Base-by-base conservation (phyloP, 78 protist species). In the Cyanophora paradoxa region DNA sequence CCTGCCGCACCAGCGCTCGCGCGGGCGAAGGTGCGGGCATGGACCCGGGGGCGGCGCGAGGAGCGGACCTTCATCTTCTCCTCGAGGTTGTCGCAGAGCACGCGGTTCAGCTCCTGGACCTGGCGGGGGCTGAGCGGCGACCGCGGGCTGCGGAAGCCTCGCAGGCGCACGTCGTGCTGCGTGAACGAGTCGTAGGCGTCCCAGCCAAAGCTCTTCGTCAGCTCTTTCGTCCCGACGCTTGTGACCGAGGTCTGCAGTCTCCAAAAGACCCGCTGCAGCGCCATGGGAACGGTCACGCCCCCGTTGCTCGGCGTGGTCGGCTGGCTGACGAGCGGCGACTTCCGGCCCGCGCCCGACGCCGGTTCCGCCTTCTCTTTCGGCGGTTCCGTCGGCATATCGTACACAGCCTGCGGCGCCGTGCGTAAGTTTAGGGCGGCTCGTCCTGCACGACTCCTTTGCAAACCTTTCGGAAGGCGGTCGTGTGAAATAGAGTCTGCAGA, bases 111-210 rank as follows among this genome's bases (percentile, higher is more conserved):
- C 84, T 96, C 99, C 77, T 84, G 85, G n/a, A n/a, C n/a, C n/a
- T n/a, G n/a, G n/a, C n/a, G n/a, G n/a, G n/a, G n/a, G n/a, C n/a
- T n/a, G n/a, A n/a, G n/a, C n/a, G n/a, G n/a, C n/a, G n/a, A n/a
- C n/a, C n/a, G n/a, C n/a, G n/a, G n/a, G n/a, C n/a, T n/a, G n/a
- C n/a, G n/a, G n/a, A n/a, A n/a, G 44, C 17, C 39, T 46, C 90
- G 95, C n/a, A n/a, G n/a, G n/a, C n/a, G n/a, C 39, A 96, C 98
- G 76, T 96, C 99, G 74, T 95, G 98, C 86, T 95, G 98, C 75
- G 79, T 84, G 70, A 93, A 93, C 24, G 93, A 54, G 30, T 96
- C 96, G 46, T 30, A 4, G 26, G 92, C 54, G 52, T 81, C 83
- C 99, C 99, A 96, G 6, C 99, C 97, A 48, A 94, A 96, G 11